Base-by-base conservation (phyloP, 2,329 filamentous ascomycete species). In the Aspergillus ustus region DNA sequence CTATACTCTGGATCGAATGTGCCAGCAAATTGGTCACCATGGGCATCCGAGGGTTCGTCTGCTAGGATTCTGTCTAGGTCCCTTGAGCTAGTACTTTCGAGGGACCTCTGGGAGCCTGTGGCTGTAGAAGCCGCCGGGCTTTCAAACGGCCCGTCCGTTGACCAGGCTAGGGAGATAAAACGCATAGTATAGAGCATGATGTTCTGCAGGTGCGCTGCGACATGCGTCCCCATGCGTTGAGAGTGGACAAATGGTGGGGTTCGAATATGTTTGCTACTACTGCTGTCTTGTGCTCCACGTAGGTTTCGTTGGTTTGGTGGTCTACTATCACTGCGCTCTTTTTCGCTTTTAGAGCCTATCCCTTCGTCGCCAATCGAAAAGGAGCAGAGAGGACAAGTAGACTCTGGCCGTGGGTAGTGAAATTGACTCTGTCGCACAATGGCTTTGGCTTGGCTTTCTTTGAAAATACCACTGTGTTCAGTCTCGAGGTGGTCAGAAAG, bases 371-470 rank as follows among this genome's bases (percentile, higher is more conserved):
- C 34, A 37, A 11, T 4, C 1, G 34, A 37, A 7, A 58, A 22
- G 11, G 34, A 58, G 25, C 56, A 58, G 13, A 58, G 37, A 22
- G 48, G 56, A 20, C 56, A 58, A 17, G 37, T 25, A 31, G 15
- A 28, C 2, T 34, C 11, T 6, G 48, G 37, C 7, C 56, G 56
- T 3, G 25, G 15, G 7, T 15, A 19, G 1, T 20, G 37, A n/a
- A 52, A 52, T 25, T n/a, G 11, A 15, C 56, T 58, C 13, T 58
- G 56, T 22, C 48, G 48, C 2, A 52, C 56, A 45, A 58, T 52
- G 6, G 56, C 34, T 5, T 45, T 51, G 3, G 45, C 17, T 22
- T 58, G 56, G 5, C 20, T 2, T 15, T 34, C 56, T 17, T 19
- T 45, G 34, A 58, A 58, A 13, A 52, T 45, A 15, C 46, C 34